These are phyloP conservation scores for Phoenix roebelenii DNA, from an alignment of 176 grass and related monocot species.

Conservation along the genomic window DNA sequence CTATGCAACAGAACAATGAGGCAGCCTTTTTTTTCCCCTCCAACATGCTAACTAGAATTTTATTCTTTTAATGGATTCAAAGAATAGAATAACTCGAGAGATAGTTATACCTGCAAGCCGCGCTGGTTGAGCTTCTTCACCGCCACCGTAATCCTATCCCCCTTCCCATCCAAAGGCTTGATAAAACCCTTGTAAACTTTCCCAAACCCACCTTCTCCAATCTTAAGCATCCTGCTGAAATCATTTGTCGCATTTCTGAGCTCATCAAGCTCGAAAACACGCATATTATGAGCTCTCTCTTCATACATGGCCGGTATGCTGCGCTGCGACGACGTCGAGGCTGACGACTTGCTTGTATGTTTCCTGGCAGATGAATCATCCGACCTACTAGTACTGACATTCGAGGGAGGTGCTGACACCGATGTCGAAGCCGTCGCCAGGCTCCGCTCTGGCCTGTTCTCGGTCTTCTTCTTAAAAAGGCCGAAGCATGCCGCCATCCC, in stretches of 20 bases:
- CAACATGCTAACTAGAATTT: too few species aligned
- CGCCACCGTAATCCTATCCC: slow-evolving; percentile 38
- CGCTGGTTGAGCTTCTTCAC: slow-evolving; percentile 84
- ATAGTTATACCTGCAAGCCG: slow-evolving; percentile 48
- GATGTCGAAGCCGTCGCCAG: too few species aligned
- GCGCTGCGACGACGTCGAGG: slow-evolving; percentile 25
- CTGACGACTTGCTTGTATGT: slow-evolving; percentile 21
- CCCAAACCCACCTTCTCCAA: slow-evolving; percentile 86
- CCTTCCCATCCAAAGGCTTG: slow-evolving; percentile 22
- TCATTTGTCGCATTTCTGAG: slow-evolving; percentile 51
- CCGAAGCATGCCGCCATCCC: too few species aligned
- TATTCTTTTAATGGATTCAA: too few species aligned
- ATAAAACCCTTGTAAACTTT: slow-evolving; percentile 78
- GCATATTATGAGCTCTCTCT: slow-evolving; percentile 50
- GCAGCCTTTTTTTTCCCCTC: too few species aligned
- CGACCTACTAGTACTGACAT: too few species aligned
- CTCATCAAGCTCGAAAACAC: slow-evolving; percentile 63
- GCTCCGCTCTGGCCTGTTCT: too few species aligned
- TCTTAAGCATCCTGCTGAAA: slow-evolving; percentile 75
- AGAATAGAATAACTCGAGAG: too few species aligned
- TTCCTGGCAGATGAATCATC: slow-evolving; percentile 2
- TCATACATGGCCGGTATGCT: slow-evolving; percentile 74
- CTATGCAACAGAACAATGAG: too few species aligned
- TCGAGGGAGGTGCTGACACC: too few species aligned
- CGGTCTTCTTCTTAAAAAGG: too few species aligned